Percentiles rank a stretch among this genome's conserved stretches.
Conservation (phyloP, 176 grass and related monocot genomes). For the Lolium multiflorum region DNA sequence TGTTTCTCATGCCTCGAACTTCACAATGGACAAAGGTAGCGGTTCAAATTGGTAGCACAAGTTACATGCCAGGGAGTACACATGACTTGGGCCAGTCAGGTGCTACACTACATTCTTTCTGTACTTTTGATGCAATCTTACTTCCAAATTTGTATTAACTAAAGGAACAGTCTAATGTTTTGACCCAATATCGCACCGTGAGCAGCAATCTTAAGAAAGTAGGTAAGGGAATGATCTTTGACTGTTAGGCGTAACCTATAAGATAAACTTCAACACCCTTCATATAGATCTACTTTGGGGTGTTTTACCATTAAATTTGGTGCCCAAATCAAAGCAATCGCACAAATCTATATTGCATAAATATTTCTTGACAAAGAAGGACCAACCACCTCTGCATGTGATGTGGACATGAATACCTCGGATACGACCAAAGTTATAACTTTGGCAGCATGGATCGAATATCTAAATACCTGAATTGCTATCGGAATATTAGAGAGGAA, state of each 20-base stretch:
- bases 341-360: too few relatives aligned
- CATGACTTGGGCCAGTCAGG: background rate
- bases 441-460: background rate
- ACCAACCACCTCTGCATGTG: background rate
- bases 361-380: background rate
- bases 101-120: background rate
- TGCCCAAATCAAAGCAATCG: too few relatives aligned
- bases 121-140: background rate
- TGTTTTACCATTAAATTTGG: too few relatives aligned
- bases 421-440: too few relatives aligned
- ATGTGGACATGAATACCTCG: too few relatives aligned
- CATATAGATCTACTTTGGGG: background rate
- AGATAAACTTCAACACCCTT: background rate
- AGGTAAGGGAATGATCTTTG: background rate
- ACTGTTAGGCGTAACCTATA: background rate
- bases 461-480: background rate
- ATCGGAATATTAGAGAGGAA: background rate
- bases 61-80: background rate
- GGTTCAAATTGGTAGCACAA: background rate
- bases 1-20: constrained; percentile 3
- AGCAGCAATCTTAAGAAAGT: background rate
- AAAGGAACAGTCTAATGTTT: background rate
- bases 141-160: background rate
- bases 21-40: background rate
- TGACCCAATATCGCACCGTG: background rate